Conservation (phyloP, 805 yeast species). For the Starmerella stellata region DNA sequence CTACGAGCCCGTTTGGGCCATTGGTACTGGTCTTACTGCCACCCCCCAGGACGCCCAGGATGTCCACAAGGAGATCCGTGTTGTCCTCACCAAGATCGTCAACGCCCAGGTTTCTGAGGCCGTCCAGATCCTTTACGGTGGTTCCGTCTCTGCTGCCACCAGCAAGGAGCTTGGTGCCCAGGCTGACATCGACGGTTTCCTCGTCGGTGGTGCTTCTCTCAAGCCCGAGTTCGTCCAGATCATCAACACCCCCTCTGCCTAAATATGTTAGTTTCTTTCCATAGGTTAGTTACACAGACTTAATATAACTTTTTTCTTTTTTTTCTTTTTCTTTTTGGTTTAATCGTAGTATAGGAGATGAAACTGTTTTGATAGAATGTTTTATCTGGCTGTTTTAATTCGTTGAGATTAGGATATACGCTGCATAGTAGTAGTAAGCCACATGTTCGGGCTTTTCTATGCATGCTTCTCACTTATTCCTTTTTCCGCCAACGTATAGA, state of each 20-base stretch:
- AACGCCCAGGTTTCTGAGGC: slow-evolving; percentile 60
- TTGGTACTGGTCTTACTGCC: slow-evolving; percentile 98
- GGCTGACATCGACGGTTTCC: slow-evolving; percentile 91
- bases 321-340: too few species aligned
- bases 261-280: too few species aligned
- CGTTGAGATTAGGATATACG: too few species aligned
- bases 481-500: too few species aligned
- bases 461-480: too few species aligned
- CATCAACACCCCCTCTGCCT: slow-evolving; percentile 44
- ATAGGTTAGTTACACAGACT: too few species aligned
- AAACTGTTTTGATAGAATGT: too few species aligned
- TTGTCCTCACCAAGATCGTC: slow-evolving; percentile 55
- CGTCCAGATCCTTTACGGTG: slow-evolving; percentile 92
- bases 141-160: slow-evolving; percentile 91
- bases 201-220: slow-evolving; percentile 97
- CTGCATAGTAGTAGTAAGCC: too few species aligned
- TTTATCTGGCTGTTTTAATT: too few species aligned
- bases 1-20: slow-evolving; percentile 99
- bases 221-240: slow-evolving; percentile 96
- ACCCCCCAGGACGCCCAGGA: slow-evolving; percentile 96
- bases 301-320: too few species aligned
- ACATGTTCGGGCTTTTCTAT: too few species aligned
- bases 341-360: too few species aligned
- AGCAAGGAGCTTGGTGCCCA: slow-evolving; percentile 79
- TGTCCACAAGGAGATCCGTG: slow-evolving; percentile 78